Evolutionary conservation across 441 rosid species (phyloP), one percentile per base, ranked within the genome.

Genomic region (Populus hybrid): DNA sequence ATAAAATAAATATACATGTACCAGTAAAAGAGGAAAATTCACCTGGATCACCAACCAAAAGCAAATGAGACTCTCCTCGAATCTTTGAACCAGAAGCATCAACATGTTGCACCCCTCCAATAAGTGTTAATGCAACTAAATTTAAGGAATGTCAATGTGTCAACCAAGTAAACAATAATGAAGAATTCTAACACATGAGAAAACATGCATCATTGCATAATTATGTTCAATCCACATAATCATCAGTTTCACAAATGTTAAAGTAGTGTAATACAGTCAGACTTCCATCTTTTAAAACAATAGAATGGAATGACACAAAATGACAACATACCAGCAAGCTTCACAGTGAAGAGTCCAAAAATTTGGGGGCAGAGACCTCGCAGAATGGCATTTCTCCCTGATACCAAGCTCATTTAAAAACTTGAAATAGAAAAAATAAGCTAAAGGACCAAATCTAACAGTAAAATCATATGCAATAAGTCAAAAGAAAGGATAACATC

Each of bases 1-100:
- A 63, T 9, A 19, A 75, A 30, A 65, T 38, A 12, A 36, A 32
- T 24, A 77, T 10, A 71, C 57, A 14, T n/a, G n/a, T 3, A 46
- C 23, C 28, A 18, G 19, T 26, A 24, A 59, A 36, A 26, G 23
- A 57, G 53, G 7, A 68, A 36, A 19, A 72, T 67, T 71, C 76
- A 95, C 99, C 99, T 81, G 99, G 98, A 86, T 96, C 98, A 78
- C 99, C 99, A 79, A 96, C 93, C 77, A 96, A 90, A 85, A 96
- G 99, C 85, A 96, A 91, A 82, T 96, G 98, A 81, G 98, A 94
- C 78, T 95, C 97, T 80, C 99, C 99, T 36, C 98, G 91, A 81
- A 96, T 89, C 88, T 92, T 96, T 75, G 98, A 89, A 70, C 98
- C 98, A 85, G 97, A 94, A 80, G 90, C 92, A 88, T 90, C 99